phyloP scores from a whole-genome alignment of 208 protist species.

The Leishmania braziliensis region DNA sequence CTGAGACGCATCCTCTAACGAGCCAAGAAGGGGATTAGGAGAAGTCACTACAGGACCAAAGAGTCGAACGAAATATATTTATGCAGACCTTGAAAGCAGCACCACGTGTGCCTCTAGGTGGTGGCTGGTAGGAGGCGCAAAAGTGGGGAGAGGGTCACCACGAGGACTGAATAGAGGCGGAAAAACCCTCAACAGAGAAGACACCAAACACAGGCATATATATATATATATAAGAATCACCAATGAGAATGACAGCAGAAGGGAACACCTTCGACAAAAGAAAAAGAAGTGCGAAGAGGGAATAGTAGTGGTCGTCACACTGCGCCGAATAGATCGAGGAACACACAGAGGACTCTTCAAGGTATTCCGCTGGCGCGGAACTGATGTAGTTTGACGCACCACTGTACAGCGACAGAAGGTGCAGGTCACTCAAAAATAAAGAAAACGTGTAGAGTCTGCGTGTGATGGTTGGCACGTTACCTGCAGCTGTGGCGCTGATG shows the following conservation, averaged over 20 bases:
- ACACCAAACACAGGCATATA: background rate
- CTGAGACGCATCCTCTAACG: conserved; percentile 2
- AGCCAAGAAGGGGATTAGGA: background rate
- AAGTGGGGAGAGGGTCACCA: background rate
- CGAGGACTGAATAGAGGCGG: background rate
- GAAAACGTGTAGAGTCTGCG: background rate
- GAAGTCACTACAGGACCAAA: background rate
- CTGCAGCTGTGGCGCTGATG: background rate
- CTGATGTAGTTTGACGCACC: background rate
- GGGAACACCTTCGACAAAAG: background rate
- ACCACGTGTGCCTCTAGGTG: background rate
- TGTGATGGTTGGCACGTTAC: background rate
- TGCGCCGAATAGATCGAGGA: background rate
- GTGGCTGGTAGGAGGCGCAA: background rate
- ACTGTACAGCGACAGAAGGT: background rate
- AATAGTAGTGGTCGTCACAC: background rate
- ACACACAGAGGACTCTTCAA: background rate
- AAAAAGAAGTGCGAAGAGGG: background rate
- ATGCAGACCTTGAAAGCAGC: background rate
- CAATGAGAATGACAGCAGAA: background rate
- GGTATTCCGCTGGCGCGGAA: background rate
- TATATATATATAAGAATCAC: conserved; percentile 5
- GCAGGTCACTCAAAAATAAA: background rate
- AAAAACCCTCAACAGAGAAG: background rate
- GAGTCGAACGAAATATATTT: background rate